Evolutionary conservation across 371 early-diverging fungal genomes (phyloP).

Genomic region (Blakeslea trispora): DNA sequence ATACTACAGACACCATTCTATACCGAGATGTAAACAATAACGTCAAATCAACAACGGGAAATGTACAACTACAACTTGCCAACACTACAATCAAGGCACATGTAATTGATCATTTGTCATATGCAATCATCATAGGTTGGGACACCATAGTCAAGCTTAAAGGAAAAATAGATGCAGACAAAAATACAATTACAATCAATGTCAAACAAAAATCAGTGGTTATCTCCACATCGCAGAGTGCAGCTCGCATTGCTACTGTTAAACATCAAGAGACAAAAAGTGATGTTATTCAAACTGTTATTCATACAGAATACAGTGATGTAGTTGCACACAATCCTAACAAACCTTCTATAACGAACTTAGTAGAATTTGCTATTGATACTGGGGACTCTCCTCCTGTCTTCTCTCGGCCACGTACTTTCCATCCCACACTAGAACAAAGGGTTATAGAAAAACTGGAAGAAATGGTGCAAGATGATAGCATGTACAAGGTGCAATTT

Average conservation of each 20-base stretch:
- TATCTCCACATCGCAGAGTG: neutral
- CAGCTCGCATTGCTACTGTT: no score
- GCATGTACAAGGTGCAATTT: neutral
- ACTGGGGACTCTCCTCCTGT: slow-evolving; percentile 11
- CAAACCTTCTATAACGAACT: neutral
- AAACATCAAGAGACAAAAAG: neutral
- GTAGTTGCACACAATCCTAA: slow-evolving; percentile 8
- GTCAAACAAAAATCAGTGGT: neutral
- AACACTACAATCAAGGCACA: neutral
- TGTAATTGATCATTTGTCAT: slow-evolving; percentile 1
- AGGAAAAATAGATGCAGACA: neutral
- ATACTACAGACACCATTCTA: neutral
- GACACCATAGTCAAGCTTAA: neutral
- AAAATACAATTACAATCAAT: neutral
- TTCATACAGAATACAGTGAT: neutral
- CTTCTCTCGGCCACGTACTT: neutral
- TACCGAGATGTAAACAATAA: slow-evolving; percentile 12
- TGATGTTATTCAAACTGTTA: neutral
- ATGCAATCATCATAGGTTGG: slow-evolving; percentile 6
- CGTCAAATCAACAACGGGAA: neutral
- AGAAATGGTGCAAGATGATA: neutral
- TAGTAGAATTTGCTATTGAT: slow-evolving; percentile 8
- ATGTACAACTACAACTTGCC: neutral
- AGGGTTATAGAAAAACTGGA: neutral
- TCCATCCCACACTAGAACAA: slow-evolving; percentile 4